These are phyloP conservation scores for Fonsecaea pedrosoi DNA, from an alignment of 2,329 filamentous ascomycete genomes.

Conservation along the genomic window DNA sequence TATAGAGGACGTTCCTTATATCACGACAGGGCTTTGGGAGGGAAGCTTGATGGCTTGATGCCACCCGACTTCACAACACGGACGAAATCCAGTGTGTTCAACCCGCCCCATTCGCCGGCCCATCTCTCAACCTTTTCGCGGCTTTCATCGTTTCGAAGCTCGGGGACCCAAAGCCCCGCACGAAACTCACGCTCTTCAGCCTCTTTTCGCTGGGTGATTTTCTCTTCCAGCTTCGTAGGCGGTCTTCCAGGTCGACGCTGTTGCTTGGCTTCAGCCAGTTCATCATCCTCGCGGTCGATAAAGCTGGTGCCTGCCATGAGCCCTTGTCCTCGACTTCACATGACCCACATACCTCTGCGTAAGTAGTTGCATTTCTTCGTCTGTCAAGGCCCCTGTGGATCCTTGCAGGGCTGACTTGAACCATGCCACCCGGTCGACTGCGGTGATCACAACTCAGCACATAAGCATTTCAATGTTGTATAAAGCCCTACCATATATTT, in stretches of 20 bases:
- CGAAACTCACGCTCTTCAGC: constrained; percentile 79
- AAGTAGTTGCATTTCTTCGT: constrained; percentile 53
- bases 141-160: constrained; percentile 72
- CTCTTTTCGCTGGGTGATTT: constrained; percentile 73
- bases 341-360: constrained; percentile 63
- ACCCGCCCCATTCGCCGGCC: constrained; percentile 83
- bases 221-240: constrained; percentile 75
- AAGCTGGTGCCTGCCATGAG: constrained; percentile 43
- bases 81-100: constrained; percentile 78
- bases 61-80: constrained; percentile 71
- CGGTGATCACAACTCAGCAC: constrained; percentile 15
- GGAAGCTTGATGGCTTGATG: constrained; percentile 75
- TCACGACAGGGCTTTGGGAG: constrained; percentile 67
- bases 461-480: background rate
- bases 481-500: constrained; percentile 68
- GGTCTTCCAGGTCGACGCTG: constrained; percentile 81
- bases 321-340: background rate
- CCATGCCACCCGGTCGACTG: constrained; percentile 72
- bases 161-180: constrained; percentile 80
- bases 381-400: constrained; percentile 45
- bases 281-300: constrained; percentile 46
- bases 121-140: constrained; percentile 71
- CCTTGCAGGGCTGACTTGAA: constrained; percentile 70
- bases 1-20: background rate
- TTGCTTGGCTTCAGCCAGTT: constrained; percentile 61